Evolutionary conservation across 2,329 filamentous ascomycete genomes (phyloP).

Genomic region (Cladobotryum protrusum): DNA sequence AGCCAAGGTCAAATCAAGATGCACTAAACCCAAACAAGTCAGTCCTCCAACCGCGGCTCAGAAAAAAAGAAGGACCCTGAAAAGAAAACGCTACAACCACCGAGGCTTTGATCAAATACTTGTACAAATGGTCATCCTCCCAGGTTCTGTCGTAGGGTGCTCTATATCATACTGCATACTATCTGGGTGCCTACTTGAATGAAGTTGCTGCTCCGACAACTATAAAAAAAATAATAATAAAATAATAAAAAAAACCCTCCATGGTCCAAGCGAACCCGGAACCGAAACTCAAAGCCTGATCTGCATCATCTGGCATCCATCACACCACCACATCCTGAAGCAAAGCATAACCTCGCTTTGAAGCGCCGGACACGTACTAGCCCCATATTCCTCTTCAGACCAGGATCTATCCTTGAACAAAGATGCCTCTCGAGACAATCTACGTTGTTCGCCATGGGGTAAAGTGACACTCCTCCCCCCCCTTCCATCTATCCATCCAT

Average conservation of each 20-base stretch:
- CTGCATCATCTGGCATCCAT: conserved; percentile 9
- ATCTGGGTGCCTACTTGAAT: no score
- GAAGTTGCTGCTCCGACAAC: background rate
- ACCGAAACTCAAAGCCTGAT: conserved; percentile 1
- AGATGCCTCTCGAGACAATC: conserved; percentile 34
- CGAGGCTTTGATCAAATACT: no score
- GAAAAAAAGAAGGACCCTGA: no score
- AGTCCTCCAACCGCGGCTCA: no score
- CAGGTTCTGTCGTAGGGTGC: background rate
- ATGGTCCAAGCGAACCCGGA: conserved; percentile 7
- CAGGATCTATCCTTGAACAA: background rate
- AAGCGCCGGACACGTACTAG: no score
- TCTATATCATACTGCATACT: background rate
- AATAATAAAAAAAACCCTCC: background rate
- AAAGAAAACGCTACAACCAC: no score
- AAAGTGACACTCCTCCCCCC: conserved; percentile 27
- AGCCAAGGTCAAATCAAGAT: no score
- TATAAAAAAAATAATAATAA: no score
- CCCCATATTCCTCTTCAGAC: no score
- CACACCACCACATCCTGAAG: no score
- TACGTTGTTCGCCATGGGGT: conserved; percentile 72
- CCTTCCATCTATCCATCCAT: conserved; percentile 8
- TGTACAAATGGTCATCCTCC: background rate
- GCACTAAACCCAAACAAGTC: no score
- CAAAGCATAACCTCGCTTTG: no score